Base-by-base conservation (phyloP, 2,329 filamentous ascomycete species). In the Cryphonectria naterciae region DNA sequence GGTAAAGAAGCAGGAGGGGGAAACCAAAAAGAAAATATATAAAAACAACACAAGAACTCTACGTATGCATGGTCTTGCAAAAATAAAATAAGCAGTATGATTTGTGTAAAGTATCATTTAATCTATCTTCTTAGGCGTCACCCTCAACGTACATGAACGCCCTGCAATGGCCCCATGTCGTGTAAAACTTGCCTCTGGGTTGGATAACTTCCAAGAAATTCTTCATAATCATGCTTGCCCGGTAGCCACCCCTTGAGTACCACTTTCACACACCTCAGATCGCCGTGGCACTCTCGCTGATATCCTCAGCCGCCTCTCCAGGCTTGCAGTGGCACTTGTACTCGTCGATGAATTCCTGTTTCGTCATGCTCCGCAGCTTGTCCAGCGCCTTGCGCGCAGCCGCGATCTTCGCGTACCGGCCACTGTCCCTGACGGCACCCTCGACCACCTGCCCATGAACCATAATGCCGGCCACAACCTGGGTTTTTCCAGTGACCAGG, bases 391-490 rank as follows among this genome's bases (percentile, higher is more conserved):
- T 82, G 74, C 89, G 87, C 17, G 91, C 90, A 0, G 88, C 91
- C 17, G 84, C 84, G 5, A 92, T 80, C 80, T 94, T 95, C 0
- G 93, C 94, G 80, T 94, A 92, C 63, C 92, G 85, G 0, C 88
- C 87, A 66, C 90, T 94, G 74, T 85, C 87, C 1, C 88, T 88
- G 49, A 85, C 83, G 1, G 85, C 88, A 73, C 89, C 85, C 1
- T 89, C 88, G n/a, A 93, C 80, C 13, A 94, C 86, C 58, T 85
- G 79, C 17, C 89, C 87, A 77, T 98, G 95, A 19, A 98, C 86
- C 77, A 97, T 85, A 10, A 97, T 85, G 35, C 89, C 93, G 8
- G 91, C 92, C 0, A 93, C 83, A 7, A 95, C 87, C 74, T 84
- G 75, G 37, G 58, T 74, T 86, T 79, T 52, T 2, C 68, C 75